A percentile compares a stretch with the other conserved stretches of the same genome.
phyloP scores from a whole-genome alignment of 306 rosid species.

The Glycyrrhiza uralensis region DNA sequence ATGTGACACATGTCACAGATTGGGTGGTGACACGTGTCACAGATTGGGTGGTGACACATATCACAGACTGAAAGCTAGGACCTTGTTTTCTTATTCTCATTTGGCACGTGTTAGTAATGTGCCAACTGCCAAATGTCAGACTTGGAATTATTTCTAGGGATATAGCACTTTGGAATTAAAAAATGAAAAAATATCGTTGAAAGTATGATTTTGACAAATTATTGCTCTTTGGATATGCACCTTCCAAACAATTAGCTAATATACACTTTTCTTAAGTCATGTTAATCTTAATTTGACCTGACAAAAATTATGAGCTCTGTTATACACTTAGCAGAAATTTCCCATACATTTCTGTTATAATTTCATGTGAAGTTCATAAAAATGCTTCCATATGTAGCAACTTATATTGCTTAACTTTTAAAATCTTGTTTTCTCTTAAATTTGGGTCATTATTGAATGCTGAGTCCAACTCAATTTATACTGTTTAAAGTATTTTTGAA shows the following conservation, averaged over 20 bases:
- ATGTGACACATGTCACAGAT: too few species aligned
- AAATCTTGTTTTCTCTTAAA: not conserved
- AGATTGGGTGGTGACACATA: too few species aligned
- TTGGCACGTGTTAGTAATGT: too few species aligned
- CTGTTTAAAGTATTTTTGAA: not conserved
- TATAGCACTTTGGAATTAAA: not conserved
- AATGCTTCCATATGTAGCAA: not conserved
- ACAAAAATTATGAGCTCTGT: not conserved
- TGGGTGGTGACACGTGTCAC: too few species aligned
- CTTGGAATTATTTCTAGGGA: not conserved
- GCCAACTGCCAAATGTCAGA: not conserved
- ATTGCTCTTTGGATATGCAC: not conserved
- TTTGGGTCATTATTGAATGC: not conserved
- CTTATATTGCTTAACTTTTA: not conserved
- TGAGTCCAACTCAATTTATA: not conserved
- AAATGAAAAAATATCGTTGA: not conserved
- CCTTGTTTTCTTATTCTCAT: too few species aligned
- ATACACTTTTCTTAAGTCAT: not conserved
- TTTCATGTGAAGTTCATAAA: not conserved
- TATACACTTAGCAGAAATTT: not conserved
- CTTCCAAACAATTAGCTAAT: not conserved
- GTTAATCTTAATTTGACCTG: not conserved
- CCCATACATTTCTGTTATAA: not conserved
- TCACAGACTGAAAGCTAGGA: too few species aligned
- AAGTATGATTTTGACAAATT: not conserved